phyloP scores from a whole-genome alignment of 768 basidiomycete species.

The Cystofilobasidium ferigula region DNA sequence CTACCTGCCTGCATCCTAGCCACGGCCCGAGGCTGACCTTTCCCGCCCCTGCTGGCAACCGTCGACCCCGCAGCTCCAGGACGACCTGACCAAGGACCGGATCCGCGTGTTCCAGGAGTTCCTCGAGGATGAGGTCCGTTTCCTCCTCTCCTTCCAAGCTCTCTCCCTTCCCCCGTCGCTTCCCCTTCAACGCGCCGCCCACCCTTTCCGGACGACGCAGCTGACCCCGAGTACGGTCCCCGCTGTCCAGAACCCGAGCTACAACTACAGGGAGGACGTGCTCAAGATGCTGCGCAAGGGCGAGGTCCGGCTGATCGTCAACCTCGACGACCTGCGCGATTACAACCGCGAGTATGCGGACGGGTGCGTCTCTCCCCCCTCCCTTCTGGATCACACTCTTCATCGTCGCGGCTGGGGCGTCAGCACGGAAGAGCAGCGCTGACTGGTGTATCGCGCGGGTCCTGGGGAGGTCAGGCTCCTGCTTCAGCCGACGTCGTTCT shows the following conservation, averaged over 20 bases:
- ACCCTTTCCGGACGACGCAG: background rate
- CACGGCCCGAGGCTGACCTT: too few species aligned
- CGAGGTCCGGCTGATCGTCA: slow-evolving; percentile 81
- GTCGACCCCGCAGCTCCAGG: slow-evolving; percentile 33
- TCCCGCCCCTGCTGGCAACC: too few species aligned
- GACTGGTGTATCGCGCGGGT: background rate
- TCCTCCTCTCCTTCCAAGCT: background rate
- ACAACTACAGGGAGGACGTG: slow-evolving; percentile 76
- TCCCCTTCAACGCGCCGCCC: background rate
- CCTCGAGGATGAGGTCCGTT: slow-evolving; percentile 38
- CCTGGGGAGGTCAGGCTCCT: slow-evolving; percentile 50
- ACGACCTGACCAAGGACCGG: slow-evolving; percentile 60
- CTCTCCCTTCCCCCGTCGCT: too few species aligned
- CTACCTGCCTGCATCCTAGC: too few species aligned
- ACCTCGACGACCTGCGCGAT: slow-evolving; percentile 89
- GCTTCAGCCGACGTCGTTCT: slow-evolving; percentile 71
- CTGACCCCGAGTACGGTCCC: background rate
- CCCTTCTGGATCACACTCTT: background rate
- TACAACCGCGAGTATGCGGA: slow-evolving; percentile 78
- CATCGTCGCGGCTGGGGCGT: background rate
- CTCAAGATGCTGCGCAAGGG: slow-evolving; percentile 68
- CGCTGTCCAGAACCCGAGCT: slow-evolving; percentile 40
- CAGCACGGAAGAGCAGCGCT: background rate
- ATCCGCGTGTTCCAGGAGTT: slow-evolving; percentile 75
- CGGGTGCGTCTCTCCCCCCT: slow-evolving; percentile 36